Conservation (phyloP, 2,329 filamentous ascomycete genomes). For the Blastomyces gilchristii region DNA sequence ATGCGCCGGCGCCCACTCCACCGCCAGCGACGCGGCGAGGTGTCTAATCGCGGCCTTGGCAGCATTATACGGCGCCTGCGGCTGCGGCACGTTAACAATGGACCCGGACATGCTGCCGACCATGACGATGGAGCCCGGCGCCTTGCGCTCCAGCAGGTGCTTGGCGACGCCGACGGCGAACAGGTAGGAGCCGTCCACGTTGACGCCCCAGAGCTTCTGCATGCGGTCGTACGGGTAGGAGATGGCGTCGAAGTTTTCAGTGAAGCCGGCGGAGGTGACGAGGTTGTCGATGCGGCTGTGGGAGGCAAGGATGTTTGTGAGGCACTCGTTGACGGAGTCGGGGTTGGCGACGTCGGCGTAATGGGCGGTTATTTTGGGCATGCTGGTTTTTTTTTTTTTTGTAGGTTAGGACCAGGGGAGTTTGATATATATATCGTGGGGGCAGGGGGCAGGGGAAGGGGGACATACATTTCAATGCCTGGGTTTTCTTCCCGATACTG, state of each 20-base stretch:
- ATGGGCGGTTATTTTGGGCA: slow-evolving; percentile 80
- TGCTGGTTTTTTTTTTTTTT: slow-evolving; percentile 22
- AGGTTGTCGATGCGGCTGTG: slow-evolving; percentile 84
- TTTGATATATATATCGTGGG: too few relatives aligned
- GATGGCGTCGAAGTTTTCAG: slow-evolving; percentile 88
- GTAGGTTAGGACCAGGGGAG: neutral
- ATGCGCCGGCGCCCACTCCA: slow-evolving; percentile 81
- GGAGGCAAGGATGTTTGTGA: slow-evolving; percentile 56
- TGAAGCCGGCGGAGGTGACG: slow-evolving; percentile 93
- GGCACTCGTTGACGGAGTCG: slow-evolving; percentile 62
- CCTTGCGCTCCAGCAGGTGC: slow-evolving; percentile 74
- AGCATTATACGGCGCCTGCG: slow-evolving; percentile 85
- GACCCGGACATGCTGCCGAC: slow-evolving; percentile 91
- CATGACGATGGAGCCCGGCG: slow-evolving; percentile 77
- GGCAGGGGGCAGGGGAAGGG: neutral
- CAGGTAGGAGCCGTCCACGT: slow-evolving; percentile 85
- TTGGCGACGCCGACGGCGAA: slow-evolving; percentile 77
- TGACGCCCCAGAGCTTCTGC: slow-evolving; percentile 88
- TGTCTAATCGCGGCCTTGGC: slow-evolving; percentile 88
- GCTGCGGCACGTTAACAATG: slow-evolving; percentile 92
- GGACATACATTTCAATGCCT: slow-evolving; percentile 52
- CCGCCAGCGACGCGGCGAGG: slow-evolving; percentile 73
- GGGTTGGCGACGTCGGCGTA: slow-evolving; percentile 77
- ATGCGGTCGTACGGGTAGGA: slow-evolving; percentile 84
- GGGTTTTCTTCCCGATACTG: slow-evolving; percentile 73